These are phyloP conservation scores for Thielaviopsis cerberus DNA, from an alignment of 2,329 filamentous ascomycete genomes.

Conservation along the genomic window DNA sequence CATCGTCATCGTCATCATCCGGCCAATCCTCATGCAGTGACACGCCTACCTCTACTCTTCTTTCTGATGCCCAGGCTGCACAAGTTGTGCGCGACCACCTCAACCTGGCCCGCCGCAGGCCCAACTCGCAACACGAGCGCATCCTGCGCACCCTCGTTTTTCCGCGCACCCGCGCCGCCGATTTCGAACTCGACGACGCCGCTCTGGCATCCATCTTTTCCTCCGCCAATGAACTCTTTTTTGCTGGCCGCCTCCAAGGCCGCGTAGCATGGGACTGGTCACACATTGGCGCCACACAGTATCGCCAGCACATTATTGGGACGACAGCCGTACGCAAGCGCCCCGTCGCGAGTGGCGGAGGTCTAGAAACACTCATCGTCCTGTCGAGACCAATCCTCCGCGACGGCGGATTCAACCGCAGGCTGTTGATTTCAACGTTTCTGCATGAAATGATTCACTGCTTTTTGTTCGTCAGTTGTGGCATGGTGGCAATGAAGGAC, in stretches of 20 bases:
- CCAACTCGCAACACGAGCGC: constrained; percentile 34
- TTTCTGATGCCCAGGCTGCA: constrained; percentile 30
- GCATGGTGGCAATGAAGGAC: constrained; percentile 33
- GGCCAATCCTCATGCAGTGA: background rate
- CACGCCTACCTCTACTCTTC: constrained; percentile 19
- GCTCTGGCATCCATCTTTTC: constrained; percentile 40
- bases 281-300: constrained; percentile 28
- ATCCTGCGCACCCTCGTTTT: constrained; percentile 40
- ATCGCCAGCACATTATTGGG: constrained; percentile 38
- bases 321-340: constrained; percentile 38
- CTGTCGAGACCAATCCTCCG: constrained; percentile 41
- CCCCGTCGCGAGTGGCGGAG: constrained; percentile 23
- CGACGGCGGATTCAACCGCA: constrained; percentile 35
- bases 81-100: constrained; percentile 30
- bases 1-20: constrained; percentile 14
- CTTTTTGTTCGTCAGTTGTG: constrained; percentile 44
- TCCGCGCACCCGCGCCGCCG: constrained; percentile 26
- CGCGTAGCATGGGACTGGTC: constrained; percentile 47
- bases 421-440: constrained; percentile 45
- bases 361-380: constrained; percentile 44
- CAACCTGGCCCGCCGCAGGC: constrained; percentile 24
- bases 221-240: constrained; percentile 44
- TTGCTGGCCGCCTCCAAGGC: constrained; percentile 34
- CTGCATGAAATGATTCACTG: constrained; percentile 50
- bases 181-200: constrained; percentile 37